Evolutionary conservation across 2,329 filamentous ascomycete species (phyloP), one percentile per base, ranked within the genome.

Genomic region (Ceratocystis cacaofunesta): DNA sequence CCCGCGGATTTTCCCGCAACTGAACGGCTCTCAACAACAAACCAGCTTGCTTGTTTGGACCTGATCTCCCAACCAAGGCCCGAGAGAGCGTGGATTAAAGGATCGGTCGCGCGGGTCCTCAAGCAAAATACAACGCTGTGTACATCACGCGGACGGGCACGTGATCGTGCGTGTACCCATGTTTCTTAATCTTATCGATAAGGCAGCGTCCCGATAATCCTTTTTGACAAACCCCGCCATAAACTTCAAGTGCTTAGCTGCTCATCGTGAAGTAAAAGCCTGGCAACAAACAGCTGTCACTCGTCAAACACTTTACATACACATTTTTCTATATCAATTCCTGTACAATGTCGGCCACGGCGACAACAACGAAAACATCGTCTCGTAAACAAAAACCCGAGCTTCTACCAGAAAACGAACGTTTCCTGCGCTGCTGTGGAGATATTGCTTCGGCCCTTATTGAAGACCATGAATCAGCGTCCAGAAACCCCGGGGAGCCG

Each of bases 401-500:
- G 70, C 81, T 96, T 12, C 83, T 90, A 1, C 90, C 94, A 30
- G 94, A 99, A 76, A 96, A 92, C 76, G 94, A 99, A 77, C 86
- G 94, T 63, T 96, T 89, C 75, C 84, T 97, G 75, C 85, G 91
- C 74, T 94, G 91, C 71, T 99, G 95, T 76, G 92, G 92, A 68
- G 95, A 99, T 71, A 92, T 99, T 72, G 92, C 92, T 63, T 95
- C 90, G 73, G 88, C 87, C 64, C 82, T 99, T 61, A 96, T 99
- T 71, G 90, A 96, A 73, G 92, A 97, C 72, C 90, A 95, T 73
- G 63, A 67, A 36, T 92, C 97, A 75, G 82, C 88, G 32, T 82
- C 86, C 70, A 86, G 86, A 70, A 86, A 95, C 73, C 81, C 83
- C 62, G 85, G 84, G 60, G 86, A 85, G 68, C 82, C 87, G 0